Evolutionary conservation across 805 yeast genomes (phyloP), one percentile per base, ranked within the genome.

Genomic region (Blastobotrys peoriensis): DNA sequence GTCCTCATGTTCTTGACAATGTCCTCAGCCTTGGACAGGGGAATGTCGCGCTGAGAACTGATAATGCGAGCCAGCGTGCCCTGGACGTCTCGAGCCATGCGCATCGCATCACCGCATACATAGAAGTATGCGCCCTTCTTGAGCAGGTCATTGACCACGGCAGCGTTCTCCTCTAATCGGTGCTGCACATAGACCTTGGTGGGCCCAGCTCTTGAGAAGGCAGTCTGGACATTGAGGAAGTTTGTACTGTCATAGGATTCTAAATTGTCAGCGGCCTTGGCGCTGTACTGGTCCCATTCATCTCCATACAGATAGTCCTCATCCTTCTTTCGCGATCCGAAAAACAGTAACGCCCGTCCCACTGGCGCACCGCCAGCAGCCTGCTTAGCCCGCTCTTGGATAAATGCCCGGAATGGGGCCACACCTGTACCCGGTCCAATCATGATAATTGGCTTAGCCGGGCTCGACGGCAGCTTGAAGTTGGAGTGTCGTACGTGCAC

Each of bases 341-440:
- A 91, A 65, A 89, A 93, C 49, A 91, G 71, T 23, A 87, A 42
- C 41, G 82, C 75, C 53, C 81, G 77, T 45, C 97, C 98, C 38
- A 86, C 67, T 8, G 70, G 75, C 43, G 64, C 64, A 46, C 65
- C 78, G 53, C 72, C 70, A 46, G 70, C 70, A 9, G 67, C 67
- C 59, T 70, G 76, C 33, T 68, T 63, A n/a, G 81, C 84, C 58
- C 89, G 82, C 62, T 91, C 98, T 69, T 94, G 81, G 30, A 91
- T 66, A 55, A 91, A 91, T 3, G 95, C 98, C 69, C 98, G 81
- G 72, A 93, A 86, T 50, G 98, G 98, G 6, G 98, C 98, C 41
- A 91, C 91, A 64, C 98, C 98, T 2, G 98, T 93, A 53, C 98
- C 98, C 38, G 98, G 98, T 22, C 98, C 98, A 59, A 91, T 75